These are phyloP conservation scores for Scorias spongiosa DNA, from an alignment of 2,329 filamentous ascomycete species.

Conservation along the genomic window DNA sequence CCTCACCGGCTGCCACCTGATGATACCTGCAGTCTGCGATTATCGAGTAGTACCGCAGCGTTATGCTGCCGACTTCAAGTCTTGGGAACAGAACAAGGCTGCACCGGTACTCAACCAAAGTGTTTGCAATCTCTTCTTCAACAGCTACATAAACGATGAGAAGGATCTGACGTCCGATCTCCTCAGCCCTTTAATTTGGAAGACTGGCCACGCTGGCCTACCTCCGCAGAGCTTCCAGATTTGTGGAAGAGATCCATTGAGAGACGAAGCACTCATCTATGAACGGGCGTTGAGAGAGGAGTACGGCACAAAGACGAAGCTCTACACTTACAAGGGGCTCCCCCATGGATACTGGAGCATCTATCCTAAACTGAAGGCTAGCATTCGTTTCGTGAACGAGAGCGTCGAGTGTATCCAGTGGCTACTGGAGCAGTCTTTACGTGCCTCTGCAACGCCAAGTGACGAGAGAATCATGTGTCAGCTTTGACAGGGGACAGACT, in stretches of 20 bases:
- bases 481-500: too few species aligned
- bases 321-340: conserved; percentile 27
- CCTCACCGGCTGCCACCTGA: conserved; percentile 32
- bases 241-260: conserved; percentile 32
- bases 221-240: conserved; percentile 34
- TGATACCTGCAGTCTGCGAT: conserved; percentile 31
- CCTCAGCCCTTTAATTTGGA: conserved; percentile 15
- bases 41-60: conserved; percentile 25
- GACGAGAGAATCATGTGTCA: too few species aligned
- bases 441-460: too few species aligned
- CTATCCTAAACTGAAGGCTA: conserved; percentile 12
- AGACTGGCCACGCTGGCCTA: conserved; percentile 22
- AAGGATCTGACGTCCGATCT: background rate
- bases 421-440: conserved; percentile 13
- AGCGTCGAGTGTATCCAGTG: conserved; percentile 15
- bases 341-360: conserved; percentile 29
- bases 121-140: conserved; percentile 9
- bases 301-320: conserved; percentile 25
- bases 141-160: conserved; percentile 11
- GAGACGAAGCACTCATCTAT: conserved; percentile 35
- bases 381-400: conserved; percentile 16
- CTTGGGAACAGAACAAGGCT: conserved; percentile 17
- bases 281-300: conserved; percentile 27
- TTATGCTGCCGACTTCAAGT: conserved; percentile 25
- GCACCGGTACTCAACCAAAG: conserved; percentile 12